Evolutionary conservation across 352 stramenopile species (phyloP).

Genomic region (Pythium folliculosum): DNA sequence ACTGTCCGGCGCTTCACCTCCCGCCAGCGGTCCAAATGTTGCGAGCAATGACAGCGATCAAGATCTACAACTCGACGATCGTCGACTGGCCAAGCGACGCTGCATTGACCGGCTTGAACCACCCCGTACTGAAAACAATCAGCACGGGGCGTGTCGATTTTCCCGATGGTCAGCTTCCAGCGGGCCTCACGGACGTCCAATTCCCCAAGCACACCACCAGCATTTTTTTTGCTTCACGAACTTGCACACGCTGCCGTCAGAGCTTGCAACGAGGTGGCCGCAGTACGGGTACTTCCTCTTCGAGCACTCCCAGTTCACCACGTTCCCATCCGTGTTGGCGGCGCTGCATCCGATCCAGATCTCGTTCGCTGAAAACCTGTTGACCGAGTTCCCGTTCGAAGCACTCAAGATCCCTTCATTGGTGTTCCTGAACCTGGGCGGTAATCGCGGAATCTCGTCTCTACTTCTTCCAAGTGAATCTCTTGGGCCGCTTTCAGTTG

Average conservation of each 20-base stretch:
- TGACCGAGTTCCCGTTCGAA: conserved; percentile 13
- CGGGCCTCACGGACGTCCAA: conserved; percentile 8
- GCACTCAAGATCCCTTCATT: not conserved
- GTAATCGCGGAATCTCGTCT: conserved; percentile 11
- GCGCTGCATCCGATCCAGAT: conserved; percentile 6
- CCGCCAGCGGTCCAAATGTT: not conserved
- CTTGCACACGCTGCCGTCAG: not conserved
- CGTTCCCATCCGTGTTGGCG: not conserved
- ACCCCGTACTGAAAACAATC: conserved; percentile 12
- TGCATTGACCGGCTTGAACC: conserved; percentile 12
- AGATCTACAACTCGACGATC: conserved; percentile 30
- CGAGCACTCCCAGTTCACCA: conserved; percentile 7
- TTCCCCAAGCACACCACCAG: conserved; percentile 14
- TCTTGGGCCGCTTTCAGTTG: not conserved
- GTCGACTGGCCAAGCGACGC: conserved; percentile 13
- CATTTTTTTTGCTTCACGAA: conserved; percentile 18
- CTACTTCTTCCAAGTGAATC: not conserved
- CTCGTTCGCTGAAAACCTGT: conserved; percentile 10
- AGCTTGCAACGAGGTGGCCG: conserved; percentile 6
- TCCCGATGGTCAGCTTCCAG: conserved; percentile 4
- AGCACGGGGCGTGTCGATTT: conserved; percentile 21
- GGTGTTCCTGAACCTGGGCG: conserved; percentile 10
- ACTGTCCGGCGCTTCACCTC: conserved; percentile 9
- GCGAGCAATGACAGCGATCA: conserved; percentile 12
- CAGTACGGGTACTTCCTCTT: conserved; percentile 3